Percentiles rank a stretch among this genome's conserved stretches.
phyloP scores from a whole-genome alignment of 768 basidiomycete genomes.

The Neoboletus brunneissimus region DNA sequence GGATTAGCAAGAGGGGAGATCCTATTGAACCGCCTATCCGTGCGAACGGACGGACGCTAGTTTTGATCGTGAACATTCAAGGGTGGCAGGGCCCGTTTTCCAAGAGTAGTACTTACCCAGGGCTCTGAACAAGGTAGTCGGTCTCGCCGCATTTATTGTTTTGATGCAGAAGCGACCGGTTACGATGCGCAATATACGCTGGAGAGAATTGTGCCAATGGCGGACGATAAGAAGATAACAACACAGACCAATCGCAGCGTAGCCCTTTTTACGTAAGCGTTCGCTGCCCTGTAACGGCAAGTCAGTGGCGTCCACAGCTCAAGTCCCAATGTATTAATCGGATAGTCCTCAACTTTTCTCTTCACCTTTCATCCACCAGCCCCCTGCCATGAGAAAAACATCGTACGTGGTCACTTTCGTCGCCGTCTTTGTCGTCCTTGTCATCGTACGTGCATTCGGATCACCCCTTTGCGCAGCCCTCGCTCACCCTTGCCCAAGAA shows the following conservation, averaged over 20 bases:
- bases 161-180: background rate
- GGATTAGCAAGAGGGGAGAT: no score
- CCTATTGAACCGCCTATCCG: no score
- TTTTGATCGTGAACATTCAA: no score
- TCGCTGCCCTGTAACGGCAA: background rate
- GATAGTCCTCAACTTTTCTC: background rate
- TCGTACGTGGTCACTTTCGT: conserved; percentile 66
- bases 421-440: conserved; percentile 47
- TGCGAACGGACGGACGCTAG: no score
- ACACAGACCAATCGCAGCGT: background rate
- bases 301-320: background rate
- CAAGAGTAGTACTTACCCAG: background rate
- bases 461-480: background rate
- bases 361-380: background rate
- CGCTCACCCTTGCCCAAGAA: conserved; percentile 41
- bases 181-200: background rate
- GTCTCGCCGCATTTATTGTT: background rate
- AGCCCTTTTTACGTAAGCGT: conserved; percentile 4
- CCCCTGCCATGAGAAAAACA: conserved; percentile 55
- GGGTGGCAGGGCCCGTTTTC: no score
- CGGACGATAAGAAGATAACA: conserved; percentile 11
- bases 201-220: conserved; percentile 29
- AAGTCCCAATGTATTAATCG: background rate
- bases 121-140: background rate
- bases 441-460: conserved; percentile 43